phyloP scores from a whole-genome alignment of 208 protist species.

The Strigomonas galati region DNA sequence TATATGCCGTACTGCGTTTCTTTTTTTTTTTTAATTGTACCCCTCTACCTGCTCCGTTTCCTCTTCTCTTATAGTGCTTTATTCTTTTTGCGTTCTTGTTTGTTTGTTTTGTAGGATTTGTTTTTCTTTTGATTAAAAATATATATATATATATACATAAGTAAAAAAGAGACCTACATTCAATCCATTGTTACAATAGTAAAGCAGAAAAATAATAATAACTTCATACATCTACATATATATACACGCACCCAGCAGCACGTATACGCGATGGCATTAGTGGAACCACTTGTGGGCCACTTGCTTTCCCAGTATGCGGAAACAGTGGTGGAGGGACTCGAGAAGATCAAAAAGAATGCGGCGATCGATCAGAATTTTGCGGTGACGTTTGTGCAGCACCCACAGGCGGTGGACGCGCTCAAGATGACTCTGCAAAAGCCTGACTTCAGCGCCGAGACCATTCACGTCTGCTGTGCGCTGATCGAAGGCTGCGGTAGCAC shows the following conservation, averaged over 20 bases:
- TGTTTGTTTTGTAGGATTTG: not conserved
- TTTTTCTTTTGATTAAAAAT: not conserved
- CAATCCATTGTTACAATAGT: not conserved
- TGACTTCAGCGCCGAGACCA: slow-evolving; percentile 34
- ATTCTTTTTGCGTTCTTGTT: not conserved
- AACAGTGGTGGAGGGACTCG: slow-evolving; percentile 71
- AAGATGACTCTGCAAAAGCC: slow-evolving; percentile 32
- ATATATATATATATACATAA: too few relatives aligned
- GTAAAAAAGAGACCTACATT: not conserved
- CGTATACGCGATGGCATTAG: slow-evolving; percentile 45
- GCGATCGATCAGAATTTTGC: slow-evolving; percentile 41
- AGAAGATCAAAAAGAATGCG: slow-evolving; percentile 56
- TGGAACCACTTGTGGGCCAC: slow-evolving; percentile 78
- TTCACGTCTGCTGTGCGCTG: slow-evolving; percentile 50
- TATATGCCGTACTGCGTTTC: too few relatives aligned
- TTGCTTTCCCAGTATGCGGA: slow-evolving; percentile 83
- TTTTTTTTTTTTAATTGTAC: slow-evolving; percentile 11
- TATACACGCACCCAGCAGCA: not conserved
- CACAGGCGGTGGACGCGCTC: slow-evolving; percentile 58
- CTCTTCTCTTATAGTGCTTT: slow-evolving; percentile 6
- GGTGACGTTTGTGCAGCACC: slow-evolving; percentile 47
- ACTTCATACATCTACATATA: not conserved
- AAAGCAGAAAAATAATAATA: not conserved
- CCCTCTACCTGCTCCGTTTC: too few relatives aligned
- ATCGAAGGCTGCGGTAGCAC: slow-evolving; percentile 25